Base-by-base conservation (phyloP, 2,329 filamentous ascomycete species). In the Cucurbitaria berberidis region DNA sequence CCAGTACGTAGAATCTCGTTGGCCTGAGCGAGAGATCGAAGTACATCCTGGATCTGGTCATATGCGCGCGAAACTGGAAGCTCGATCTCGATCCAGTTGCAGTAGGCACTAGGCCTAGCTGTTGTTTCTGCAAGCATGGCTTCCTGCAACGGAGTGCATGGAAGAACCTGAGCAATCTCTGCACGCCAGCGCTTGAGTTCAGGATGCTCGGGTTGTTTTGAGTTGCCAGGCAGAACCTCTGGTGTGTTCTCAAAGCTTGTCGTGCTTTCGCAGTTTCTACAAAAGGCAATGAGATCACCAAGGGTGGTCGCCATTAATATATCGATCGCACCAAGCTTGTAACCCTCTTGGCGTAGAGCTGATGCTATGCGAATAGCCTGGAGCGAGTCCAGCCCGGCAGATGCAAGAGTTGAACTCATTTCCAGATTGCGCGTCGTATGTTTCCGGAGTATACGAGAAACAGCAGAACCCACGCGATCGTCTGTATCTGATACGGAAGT, bases 71-170 rank as follows among this genome's bases (percentile, higher is more conserved):
- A 55, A 0, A 70, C 39, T 0, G 80, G 69, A 10, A 89, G 75
- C n/a, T 84, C 77, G 1, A 96, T 70, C 62, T 89, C 83, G 10
- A 95, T 77, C 78, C 87, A 87, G 63, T 96, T 97, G 75, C 88
- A 89, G 68, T 97, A 96, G 7, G 87, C 81, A 41, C 74, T 76
- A 1, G 79, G 59, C 54, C 87, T 79, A 16, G 77, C 79, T 2
- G 80, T 74, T 0, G 90, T 93, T 75, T 96, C 91, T 0, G 84
- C 80, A 15, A 96, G 80, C 91, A 96, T 96, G 1, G 90, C 87
- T 16, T 82, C 77, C 64, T 97, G 93, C 9, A 95, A 79, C 13
- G 86, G 82, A 3, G 87, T 93, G 69, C 90, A 95, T 4, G 82
- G 81, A 16, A 83, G 66, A 4, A 85, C 71, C 22, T 76, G 74